phyloP scores from a whole-genome alignment of 1,284 basidiomycete genomes.

The Pyrrhoderma lamaoense region DNA sequence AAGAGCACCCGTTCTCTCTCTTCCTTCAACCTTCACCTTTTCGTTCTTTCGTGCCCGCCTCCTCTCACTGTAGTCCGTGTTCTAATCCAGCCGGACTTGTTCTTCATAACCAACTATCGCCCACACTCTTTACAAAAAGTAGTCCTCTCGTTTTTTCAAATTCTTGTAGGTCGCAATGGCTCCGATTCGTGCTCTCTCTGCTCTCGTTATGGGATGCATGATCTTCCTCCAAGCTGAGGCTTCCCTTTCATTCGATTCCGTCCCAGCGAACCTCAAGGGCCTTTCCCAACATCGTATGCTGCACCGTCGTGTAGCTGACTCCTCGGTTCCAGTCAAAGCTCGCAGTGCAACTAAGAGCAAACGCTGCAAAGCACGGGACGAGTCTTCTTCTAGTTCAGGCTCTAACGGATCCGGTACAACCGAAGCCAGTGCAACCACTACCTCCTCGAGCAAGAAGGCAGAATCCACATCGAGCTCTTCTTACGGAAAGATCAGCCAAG shows the following conservation, averaged over 20 bases:
- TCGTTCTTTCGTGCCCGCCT: not conserved
- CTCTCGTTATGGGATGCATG: slow-evolving; percentile 7
- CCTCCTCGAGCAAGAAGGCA: not conserved
- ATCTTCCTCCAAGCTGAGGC: slow-evolving; percentile 5
- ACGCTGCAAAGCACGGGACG: slow-evolving; percentile 7
- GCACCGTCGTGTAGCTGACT: not conserved
- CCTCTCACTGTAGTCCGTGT: not conserved
- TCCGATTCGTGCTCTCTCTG: slow-evolving; percentile 9
- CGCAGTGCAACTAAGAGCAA: not conserved
- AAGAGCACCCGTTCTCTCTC: not conserved
- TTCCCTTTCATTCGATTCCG: slow-evolving; percentile 8
- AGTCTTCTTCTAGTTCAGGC: not conserved
- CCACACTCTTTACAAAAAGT: slow-evolving; percentile 7
- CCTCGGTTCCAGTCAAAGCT: not conserved
- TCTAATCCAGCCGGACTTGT: slow-evolving; percentile 2
- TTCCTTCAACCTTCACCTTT: not conserved
- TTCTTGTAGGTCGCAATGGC: slow-evolving; percentile 2
- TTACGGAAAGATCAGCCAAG: slow-evolving; percentile 1
- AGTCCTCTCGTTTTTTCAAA: slow-evolving; percentile 4
- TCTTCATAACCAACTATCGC: not conserved
- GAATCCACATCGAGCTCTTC: not conserved
- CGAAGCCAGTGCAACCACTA: not conserved
- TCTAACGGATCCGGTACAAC: not conserved
- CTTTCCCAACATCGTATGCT: not conserved
- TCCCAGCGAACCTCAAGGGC: not conserved